Percentiles rank a stretch among this genome's conserved stretches.
phyloP scores from a whole-genome alignment of 2,329 filamentous ascomycete species.

The Colletotrichum nymphaeae region DNA sequence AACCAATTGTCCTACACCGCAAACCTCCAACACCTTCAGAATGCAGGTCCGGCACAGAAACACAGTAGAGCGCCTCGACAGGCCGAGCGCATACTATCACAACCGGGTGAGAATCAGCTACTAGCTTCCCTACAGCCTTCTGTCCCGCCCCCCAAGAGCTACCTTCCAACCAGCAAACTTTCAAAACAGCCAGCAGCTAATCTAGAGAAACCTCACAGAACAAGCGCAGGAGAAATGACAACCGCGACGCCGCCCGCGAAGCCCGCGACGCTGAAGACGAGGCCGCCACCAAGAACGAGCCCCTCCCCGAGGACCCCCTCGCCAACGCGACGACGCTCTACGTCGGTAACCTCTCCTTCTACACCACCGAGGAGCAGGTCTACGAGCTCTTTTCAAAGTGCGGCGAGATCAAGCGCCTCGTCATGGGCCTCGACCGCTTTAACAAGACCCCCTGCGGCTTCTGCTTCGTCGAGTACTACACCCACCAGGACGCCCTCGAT shows the following conservation, averaged over 20 bases:
- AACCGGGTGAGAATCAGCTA: constrained; percentile 74
- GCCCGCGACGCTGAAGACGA: constrained; percentile 58
- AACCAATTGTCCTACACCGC: constrained; percentile 11
- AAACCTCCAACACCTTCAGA: constrained; percentile 26
- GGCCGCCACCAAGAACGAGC: constrained; percentile 61
- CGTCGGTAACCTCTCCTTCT: constrained; percentile 97
- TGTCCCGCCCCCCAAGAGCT: constrained; percentile 5
- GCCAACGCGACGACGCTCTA: constrained; percentile 94
- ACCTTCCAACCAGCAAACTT: not conserved
- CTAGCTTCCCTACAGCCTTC: not conserved
- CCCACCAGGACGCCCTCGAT: constrained; percentile 94
- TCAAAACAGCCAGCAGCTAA: not conserved
- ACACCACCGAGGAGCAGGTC: constrained; percentile 98
- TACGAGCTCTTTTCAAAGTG: constrained; percentile 97
- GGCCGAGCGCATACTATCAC: constrained; percentile 92
- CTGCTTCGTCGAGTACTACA: constrained; percentile 99
- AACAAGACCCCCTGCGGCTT: constrained; percentile 98
- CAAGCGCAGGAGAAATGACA: constrained; percentile 74
- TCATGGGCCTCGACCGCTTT: constrained; percentile 98
- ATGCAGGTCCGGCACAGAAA: constrained; percentile 65
- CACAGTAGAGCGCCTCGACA: constrained; percentile 93
- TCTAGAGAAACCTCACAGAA: constrained; percentile 59
- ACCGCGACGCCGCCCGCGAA: constrained; percentile 57
- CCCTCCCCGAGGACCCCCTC: constrained; percentile 77
- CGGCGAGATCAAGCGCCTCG: constrained; percentile 96